Evolutionary conservation across 1,284 basidiomycete species (phyloP).

Genomic region (Chondrostereum purpureum): DNA sequence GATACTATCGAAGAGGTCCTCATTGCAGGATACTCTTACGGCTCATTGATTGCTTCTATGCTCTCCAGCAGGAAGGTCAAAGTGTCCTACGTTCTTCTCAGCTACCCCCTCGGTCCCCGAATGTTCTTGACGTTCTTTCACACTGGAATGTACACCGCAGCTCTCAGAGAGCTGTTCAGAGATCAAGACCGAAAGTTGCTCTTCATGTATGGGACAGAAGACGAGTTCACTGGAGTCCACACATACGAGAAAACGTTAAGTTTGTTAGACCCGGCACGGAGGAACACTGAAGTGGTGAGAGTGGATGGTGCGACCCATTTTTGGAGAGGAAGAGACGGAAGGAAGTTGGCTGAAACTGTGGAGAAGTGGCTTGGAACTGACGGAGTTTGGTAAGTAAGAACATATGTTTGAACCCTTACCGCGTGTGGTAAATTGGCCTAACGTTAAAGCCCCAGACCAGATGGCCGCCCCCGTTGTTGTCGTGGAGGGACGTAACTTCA

Average conservation of each 20-base stretch:
- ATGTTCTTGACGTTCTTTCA: slow-evolving; percentile 65
- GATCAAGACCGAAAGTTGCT: slow-evolving; percentile 46
- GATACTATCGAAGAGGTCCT: slow-evolving; percentile 43
- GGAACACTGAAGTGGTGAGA: background rate
- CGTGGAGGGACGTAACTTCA: too few species aligned
- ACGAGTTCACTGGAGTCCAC: slow-evolving; percentile 60
- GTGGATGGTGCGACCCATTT: background rate
- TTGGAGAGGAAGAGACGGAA: background rate
- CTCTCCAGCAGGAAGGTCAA: slow-evolving; percentile 42
- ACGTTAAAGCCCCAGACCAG: too few species aligned
- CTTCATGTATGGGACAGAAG: slow-evolving; percentile 58
- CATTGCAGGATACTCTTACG: slow-evolving; percentile 75
- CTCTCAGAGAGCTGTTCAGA: slow-evolving; percentile 41
- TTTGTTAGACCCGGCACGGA: background rate
- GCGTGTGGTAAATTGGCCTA: too few species aligned
- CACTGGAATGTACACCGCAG: slow-evolving; percentile 41
- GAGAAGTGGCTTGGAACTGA: too few species aligned
- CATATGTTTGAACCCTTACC: too few species aligned
- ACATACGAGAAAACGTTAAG: slow-evolving; percentile 39
- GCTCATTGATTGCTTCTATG: slow-evolving; percentile 63
- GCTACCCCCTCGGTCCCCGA: slow-evolving; percentile 70
- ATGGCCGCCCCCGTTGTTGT: too few species aligned
- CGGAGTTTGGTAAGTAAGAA: too few species aligned
- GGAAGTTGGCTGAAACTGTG: background rate
- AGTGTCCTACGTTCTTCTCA: slow-evolving; percentile 64